Base-by-base conservation (phyloP, 2,329 filamentous ascomycete species). In the Aspergillus ustus region DNA sequence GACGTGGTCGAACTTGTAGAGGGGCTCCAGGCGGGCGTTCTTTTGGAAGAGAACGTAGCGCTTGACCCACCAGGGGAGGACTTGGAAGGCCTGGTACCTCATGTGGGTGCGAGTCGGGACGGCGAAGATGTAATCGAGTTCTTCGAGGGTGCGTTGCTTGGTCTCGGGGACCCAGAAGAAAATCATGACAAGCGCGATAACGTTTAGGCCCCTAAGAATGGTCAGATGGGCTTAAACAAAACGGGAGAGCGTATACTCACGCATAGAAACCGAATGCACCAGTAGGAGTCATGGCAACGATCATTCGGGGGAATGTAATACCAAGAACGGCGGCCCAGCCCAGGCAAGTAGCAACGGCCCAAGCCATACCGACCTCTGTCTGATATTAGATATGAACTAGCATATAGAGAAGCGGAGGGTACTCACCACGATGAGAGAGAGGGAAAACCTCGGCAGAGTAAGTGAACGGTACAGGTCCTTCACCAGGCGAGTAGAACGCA, bases 401-500 rank as follows among this genome's bases (percentile, higher is more conserved):
- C 20, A 31, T 8, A 48, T 25, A 17, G 11, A n/a, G 4, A 20
- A 3, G 11, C n/a, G 15, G 19, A 15, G 7, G 40, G 40, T 7
- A 68, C 72, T 61, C 74, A 77, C 75, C 83, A 52, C 84, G 79
- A 67, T 85, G 83, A 1, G 83, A 85, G 6, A 85, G 73, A 0
- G 84, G 84, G 64, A 86, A 85, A 0, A 82, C 80, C 63, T 86
- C 84, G 0, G 83, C 82, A 49, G 82, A 83, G 70, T 86, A 86
- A n/a, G 82, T 78, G 65, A 77, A 80, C 4, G 81, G 80, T 1
- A 83, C 80, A 2, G 79, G 79, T 0, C 87, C 89, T 75, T 91
- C 89, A 2, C 84, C 87, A 0, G 86, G 85, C 0, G 85, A 87
- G 76, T 89, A 89, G 69, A 87, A 87, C 7, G 85, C 85, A 1